These are phyloP conservation scores for Candida pseudocylindracea DNA, from an alignment of 1,139 yeast species.

Conservation along the genomic window DNA sequence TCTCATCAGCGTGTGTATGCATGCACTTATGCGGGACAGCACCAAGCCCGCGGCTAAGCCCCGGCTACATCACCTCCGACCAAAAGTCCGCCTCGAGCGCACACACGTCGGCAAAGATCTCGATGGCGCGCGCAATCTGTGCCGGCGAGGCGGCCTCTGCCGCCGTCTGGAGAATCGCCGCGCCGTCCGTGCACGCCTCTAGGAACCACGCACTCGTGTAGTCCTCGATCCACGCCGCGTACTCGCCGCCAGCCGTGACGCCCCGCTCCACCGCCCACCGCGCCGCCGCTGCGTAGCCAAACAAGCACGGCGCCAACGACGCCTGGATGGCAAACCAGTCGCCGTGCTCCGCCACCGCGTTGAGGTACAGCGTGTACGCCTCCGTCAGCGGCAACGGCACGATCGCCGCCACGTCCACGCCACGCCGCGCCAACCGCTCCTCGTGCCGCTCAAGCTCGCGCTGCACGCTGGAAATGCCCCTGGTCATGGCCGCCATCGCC, in stretches of 20 bases:
- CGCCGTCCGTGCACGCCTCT: conserved; percentile 26
- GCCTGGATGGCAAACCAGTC: conserved; percentile 46
- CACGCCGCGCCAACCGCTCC: conserved; percentile 22
- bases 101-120: too few species aligned
- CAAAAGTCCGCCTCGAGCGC: too few species aligned
- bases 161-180: too few species aligned
- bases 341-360: conserved; percentile 23
- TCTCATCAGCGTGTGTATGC: too few species aligned
- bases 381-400: conserved; percentile 31
- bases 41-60: too few species aligned
- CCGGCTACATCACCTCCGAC: too few species aligned
- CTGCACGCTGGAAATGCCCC: conserved; percentile 26
- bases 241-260: conserved; percentile 5
- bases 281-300: conserved; percentile 26
- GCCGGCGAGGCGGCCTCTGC: too few species aligned
- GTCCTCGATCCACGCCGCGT: conserved; percentile 37
- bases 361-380: conserved; percentile 37
- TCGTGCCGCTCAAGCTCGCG: conserved; percentile 36
- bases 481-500: conserved; percentile 27
- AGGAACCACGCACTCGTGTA: conserved; percentile 34
- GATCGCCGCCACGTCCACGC: conserved; percentile 18
- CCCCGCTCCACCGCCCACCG: background rate
- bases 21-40: too few species aligned
- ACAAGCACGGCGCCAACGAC: conserved; percentile 57
- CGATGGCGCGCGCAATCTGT: too few species aligned